phyloP scores from a whole-genome alignment of 2,329 filamentous ascomycete species.

The Fusarium hainanense region DNA sequence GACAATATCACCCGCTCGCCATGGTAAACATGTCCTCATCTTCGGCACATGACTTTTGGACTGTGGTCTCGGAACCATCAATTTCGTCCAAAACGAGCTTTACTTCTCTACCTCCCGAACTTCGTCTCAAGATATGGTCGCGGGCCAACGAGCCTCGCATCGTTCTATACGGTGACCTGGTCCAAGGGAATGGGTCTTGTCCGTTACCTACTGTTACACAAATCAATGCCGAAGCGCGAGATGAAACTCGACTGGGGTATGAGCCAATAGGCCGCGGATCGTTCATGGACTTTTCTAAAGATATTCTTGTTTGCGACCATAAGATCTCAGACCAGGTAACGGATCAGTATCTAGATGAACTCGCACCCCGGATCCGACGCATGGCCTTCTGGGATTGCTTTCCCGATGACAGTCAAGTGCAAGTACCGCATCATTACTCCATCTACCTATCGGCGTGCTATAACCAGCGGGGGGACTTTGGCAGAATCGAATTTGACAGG shows the following conservation, averaged over 20 bases:
- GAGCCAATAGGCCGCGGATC: conserved; percentile 51
- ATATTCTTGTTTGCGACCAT: conserved; percentile 54
- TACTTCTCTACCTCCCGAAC: conserved; percentile 50
- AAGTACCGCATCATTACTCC: conserved; percentile 50
- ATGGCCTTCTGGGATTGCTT: conserved; percentile 56
- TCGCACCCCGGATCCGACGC: conserved; percentile 50
- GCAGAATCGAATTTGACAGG: conserved; percentile 52
- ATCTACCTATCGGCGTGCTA: conserved; percentile 51
- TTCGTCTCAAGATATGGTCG: conserved; percentile 54
- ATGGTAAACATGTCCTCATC: conserved; percentile 27
- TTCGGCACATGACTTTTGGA: conserved; percentile 10
- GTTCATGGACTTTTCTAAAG: conserved; percentile 52
- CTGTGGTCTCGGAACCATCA: conserved; percentile 10
- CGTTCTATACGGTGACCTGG: conserved; percentile 51
- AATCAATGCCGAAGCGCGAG: conserved; percentile 51
- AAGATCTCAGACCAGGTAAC: conserved; percentile 50
- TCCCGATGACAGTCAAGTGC: conserved; percentile 52
- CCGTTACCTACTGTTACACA: conserved; percentile 52
- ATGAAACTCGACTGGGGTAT: conserved; percentile 51
- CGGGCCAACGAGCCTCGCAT: conserved; percentile 52
- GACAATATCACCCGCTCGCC: neutral
- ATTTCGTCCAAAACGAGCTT: conserved; percentile 41
- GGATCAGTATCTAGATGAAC: conserved; percentile 48
- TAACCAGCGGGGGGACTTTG: conserved; percentile 45
- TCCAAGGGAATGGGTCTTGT: conserved; percentile 47